Base-by-base conservation (phyloP, 164 flowering plant genomes). In the Nymphaea thermarum region DNA sequence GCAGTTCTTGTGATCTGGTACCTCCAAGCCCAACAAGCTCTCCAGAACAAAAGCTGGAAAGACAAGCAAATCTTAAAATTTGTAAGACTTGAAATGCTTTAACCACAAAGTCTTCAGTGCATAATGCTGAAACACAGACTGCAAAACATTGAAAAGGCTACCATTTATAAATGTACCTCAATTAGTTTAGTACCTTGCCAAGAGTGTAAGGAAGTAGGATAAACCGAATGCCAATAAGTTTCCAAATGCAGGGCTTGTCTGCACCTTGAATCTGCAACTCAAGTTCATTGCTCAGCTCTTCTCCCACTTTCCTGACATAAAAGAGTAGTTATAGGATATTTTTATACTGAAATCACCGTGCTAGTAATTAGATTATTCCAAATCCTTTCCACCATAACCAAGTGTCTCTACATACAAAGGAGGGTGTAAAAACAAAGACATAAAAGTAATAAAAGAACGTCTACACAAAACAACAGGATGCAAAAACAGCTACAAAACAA, bases 191-290 rank as follows among this genome's bases (percentile, higher is more conserved):
- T 25, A 91, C 99, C 97, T 91, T 94, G 80, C 84, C 81, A 57
- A 88, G 66, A 42, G 92, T 90, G 77, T 94, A 91, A 16, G 99
- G 99, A 4, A 94, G 75, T 64, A 91, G 91, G 4, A 94, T 43
- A 61, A 90, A 79, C 57, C 80, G 90, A 66, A 91, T 78, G 17
- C 80, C 96, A 63, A 91, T 18, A 71, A 91, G 88, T 59, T 72
- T 83, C 99, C 99, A 94, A 41, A 87, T 16, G 5, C 90, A 85
- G 36, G 99, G 98, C 71, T 83, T 90, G 70, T 87, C 95, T 64
- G 96, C 90, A 57, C 97, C 99, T 60, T 84, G 84, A 60, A 94
- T 91, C 72, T 91, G 89, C 72, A 94, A 77, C 4, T 94, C 96
- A 73, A 94, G 93, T 80, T 91, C 97, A 73, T 87, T 87, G 83